Percentiles rank a stretch among this genome's conserved stretches.
These are phyloP conservation scores for Azolla pinnata DNA, from an alignment of 75 land plant species.

Conservation along the genomic window DNA sequence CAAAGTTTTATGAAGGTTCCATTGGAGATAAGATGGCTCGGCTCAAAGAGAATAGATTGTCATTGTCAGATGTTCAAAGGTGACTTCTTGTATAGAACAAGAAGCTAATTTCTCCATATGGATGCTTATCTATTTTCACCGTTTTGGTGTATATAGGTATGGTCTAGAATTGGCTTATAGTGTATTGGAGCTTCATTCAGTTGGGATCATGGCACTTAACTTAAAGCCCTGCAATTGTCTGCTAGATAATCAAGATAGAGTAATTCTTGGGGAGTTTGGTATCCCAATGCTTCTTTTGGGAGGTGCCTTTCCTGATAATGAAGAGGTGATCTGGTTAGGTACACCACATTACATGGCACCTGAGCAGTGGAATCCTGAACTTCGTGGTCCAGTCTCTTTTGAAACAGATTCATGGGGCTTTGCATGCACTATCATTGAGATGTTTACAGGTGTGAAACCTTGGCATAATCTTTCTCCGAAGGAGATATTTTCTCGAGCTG, in stretches of 20 bases:
- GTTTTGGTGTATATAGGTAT: constrained; percentile 42
- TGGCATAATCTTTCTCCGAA: constrained; percentile 54
- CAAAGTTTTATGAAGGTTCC: constrained; percentile 90
- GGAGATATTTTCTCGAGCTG: constrained; percentile 71
- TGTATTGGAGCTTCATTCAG: constrained; percentile 66
- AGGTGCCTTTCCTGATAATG: constrained; percentile 34
- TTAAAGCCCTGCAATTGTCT: constrained; percentile 85
- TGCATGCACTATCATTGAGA: constrained; percentile 85
- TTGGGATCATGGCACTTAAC: constrained; percentile 72
- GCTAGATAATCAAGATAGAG: constrained; percentile 59
- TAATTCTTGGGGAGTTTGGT: constrained; percentile 74
- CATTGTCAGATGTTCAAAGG: constrained; percentile 73
- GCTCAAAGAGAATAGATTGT: constrained; percentile 55
- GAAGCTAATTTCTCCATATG: not conserved
- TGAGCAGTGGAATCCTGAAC: constrained; percentile 84
- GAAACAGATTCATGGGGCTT: constrained; percentile 98
- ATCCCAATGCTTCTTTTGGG: constrained; percentile 62
- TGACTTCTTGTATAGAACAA: constrained; percentile 12
- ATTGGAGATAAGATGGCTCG: constrained; percentile 81
- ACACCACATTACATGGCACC: constrained; percentile 98
- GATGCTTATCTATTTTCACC: no score
- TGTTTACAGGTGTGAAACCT: constrained; percentile 80
- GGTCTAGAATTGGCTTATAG: constrained; percentile 60
- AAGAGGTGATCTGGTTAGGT: constrained; percentile 54
- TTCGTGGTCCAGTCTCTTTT: constrained; percentile 76